phyloP scores from a whole-genome alignment of 495 filamentous ascomycete species.

The Aspergillus bridgeri region DNA sequence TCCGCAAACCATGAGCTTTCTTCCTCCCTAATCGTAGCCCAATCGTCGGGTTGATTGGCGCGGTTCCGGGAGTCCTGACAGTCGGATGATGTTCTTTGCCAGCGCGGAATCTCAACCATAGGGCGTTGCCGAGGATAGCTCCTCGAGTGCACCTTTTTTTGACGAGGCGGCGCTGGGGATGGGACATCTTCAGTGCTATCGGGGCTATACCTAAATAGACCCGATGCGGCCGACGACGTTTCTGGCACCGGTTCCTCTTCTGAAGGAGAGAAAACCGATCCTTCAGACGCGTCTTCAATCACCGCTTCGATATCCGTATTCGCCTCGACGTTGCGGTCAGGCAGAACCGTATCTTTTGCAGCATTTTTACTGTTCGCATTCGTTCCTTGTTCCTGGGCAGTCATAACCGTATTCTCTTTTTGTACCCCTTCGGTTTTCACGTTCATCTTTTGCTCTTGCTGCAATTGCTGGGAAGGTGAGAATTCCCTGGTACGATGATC shows the following conservation, averaged over 20 bases:
- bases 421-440: not conserved
- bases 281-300: not conserved
- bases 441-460: not conserved
- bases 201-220: not conserved
- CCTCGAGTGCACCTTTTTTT: too few species aligned
- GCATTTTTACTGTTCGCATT: not conserved
- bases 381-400: not conserved
- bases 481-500: not conserved
- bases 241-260: not conserved
- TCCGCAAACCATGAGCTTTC: not conserved
- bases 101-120: not conserved
- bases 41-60: not conserved
- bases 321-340: not conserved
- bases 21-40: not conserved
- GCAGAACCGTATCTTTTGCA: not conserved
- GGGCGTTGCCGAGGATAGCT: too few species aligned
- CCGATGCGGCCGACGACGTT: not conserved
- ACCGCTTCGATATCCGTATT: not conserved
- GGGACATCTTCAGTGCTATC: not conserved
- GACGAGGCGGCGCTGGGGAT: not conserved
- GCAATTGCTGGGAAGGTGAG: not conserved
- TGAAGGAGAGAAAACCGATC: not conserved
- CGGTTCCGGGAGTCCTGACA: not conserved
- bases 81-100: not conserved
- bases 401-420: not conserved